These are phyloP conservation scores for Hypoxylon rickii DNA, from an alignment of 495 filamentous ascomycete genomes.

Conservation along the genomic window DNA sequence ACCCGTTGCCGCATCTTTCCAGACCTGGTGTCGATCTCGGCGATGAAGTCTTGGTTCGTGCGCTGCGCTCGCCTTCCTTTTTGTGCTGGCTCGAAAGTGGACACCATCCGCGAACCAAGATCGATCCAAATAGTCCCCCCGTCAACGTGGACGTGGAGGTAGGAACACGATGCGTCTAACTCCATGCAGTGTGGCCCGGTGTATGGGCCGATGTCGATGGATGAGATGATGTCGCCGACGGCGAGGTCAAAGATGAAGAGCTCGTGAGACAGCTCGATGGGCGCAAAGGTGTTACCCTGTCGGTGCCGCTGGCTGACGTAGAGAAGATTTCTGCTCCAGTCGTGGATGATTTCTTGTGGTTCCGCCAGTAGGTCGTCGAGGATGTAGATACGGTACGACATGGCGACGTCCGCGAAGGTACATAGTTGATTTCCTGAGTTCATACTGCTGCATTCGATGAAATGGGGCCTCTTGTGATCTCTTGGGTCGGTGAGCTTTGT, in stretches of 20 bases:
- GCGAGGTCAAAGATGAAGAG: constrained; percentile 29
- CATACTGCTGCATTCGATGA: constrained; percentile 17
- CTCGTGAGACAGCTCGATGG: constrained; percentile 30
- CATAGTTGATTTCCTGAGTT: constrained; percentile 13
- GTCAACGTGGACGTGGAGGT: constrained; percentile 29
- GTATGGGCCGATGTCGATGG: constrained; percentile 33
- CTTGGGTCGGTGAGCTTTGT: neutral
- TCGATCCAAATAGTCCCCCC: constrained; percentile 34
- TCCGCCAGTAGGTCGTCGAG: constrained; percentile 37
- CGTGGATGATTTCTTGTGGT: constrained; percentile 34
- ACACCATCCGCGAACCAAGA: constrained; percentile 21
- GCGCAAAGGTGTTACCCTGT: constrained; percentile 29
- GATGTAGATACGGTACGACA: constrained; percentile 32
- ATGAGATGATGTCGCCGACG: constrained; percentile 15
- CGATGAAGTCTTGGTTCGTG: constrained; percentile 31
- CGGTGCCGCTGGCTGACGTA: constrained; percentile 33
- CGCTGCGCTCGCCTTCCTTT: constrained; percentile 14
- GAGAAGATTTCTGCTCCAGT: constrained; percentile 28
- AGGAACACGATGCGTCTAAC: constrained; percentile 22
- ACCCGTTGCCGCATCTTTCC: constrained; percentile 35
- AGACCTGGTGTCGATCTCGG: constrained; percentile 30
- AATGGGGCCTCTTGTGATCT: neutral
- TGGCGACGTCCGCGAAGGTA: constrained; percentile 30
- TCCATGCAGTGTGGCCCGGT: constrained; percentile 32
- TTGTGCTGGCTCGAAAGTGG: constrained; percentile 26